phyloP scores from a whole-genome alignment of 352 stramenopile genomes.

The Achlya hypogyna region DNA sequence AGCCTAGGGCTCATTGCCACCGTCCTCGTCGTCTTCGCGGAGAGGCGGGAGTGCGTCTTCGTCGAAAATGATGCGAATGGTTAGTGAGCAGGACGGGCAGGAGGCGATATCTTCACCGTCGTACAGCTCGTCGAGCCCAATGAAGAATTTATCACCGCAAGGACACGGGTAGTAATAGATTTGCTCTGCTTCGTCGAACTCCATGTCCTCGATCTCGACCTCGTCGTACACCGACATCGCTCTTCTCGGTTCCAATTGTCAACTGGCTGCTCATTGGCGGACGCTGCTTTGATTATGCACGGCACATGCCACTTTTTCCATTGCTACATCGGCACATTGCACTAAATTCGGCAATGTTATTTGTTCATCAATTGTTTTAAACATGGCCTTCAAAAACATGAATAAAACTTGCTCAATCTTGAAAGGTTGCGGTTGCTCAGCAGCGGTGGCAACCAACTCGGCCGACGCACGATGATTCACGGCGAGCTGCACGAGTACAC shows the following conservation, averaged over 20 bases:
- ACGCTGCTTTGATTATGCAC: no score
- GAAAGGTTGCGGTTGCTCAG: no score
- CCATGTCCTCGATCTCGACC: constrained; percentile 98
- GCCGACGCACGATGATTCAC: constrained; percentile 5
- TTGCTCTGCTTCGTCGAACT: constrained; percentile 88
- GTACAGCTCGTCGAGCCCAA: constrained; percentile 75
- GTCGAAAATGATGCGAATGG: constrained; percentile 94
- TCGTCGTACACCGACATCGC: constrained; percentile 95
- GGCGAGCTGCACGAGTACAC: constrained; percentile 67
- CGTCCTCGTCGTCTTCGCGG: constrained; percentile 36
- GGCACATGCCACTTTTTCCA: no score
- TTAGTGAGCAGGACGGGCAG: constrained; percentile 94
- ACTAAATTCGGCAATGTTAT: no score
- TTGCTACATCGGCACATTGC: no score
- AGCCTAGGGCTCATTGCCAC: background rate
- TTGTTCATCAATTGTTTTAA: constrained; percentile 7
- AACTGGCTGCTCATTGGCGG: background rate
- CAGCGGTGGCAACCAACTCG: no score
- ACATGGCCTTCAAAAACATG: background rate
- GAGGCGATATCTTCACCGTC: constrained; percentile 96
- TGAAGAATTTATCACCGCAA: constrained; percentile 92
- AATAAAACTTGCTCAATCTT: background rate
- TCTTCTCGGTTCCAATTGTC: background rate
- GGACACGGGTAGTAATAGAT: constrained; percentile 97
- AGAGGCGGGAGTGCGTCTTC: constrained; percentile 71